Conservation (phyloP, 2,329 filamentous ascomycete species). For the Clarireedia hainanense region DNA sequence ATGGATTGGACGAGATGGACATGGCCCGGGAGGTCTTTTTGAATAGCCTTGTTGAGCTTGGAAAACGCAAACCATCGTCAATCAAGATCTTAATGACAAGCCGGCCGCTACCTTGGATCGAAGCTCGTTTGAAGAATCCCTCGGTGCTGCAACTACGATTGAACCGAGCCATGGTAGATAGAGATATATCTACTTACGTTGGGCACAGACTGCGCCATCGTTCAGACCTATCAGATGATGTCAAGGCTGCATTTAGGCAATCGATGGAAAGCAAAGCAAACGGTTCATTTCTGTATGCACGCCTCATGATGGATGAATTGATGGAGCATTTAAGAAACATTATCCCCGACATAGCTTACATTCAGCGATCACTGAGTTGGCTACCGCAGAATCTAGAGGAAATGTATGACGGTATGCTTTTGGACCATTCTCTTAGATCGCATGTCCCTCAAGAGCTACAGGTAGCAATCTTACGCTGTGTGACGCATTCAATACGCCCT, state of each 20-base stretch:
- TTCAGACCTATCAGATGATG: too few relatives aligned
- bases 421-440: conserved; percentile 8
- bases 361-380: not conserved
- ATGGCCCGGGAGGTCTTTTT: conserved; percentile 29
- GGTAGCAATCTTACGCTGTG: conserved; percentile 15
- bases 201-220: not conserved
- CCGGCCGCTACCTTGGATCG: conserved; percentile 30
- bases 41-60: conserved; percentile 28
- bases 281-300: conserved; percentile 4
- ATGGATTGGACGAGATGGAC: conserved; percentile 43
- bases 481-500: conserved; percentile 16
- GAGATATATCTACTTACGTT: conserved; percentile 23
- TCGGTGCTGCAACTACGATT: conserved; percentile 31
- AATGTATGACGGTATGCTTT: conserved; percentile 21
- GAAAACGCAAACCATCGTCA: conserved; percentile 22
- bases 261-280: not conserved
- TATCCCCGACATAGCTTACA: not conserved
- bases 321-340: not conserved
- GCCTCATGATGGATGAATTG: not conserved
- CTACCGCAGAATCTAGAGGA: conserved; percentile 20
- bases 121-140: conserved; percentile 26
- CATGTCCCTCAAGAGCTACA: conserved; percentile 10
- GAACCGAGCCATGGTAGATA: conserved; percentile 30
- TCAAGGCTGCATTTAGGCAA: not conserved
- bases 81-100: conserved; percentile 39